phyloP scores from a whole-genome alignment of 148 eudicot species.

The Vaccinium corymbosum region DNA sequence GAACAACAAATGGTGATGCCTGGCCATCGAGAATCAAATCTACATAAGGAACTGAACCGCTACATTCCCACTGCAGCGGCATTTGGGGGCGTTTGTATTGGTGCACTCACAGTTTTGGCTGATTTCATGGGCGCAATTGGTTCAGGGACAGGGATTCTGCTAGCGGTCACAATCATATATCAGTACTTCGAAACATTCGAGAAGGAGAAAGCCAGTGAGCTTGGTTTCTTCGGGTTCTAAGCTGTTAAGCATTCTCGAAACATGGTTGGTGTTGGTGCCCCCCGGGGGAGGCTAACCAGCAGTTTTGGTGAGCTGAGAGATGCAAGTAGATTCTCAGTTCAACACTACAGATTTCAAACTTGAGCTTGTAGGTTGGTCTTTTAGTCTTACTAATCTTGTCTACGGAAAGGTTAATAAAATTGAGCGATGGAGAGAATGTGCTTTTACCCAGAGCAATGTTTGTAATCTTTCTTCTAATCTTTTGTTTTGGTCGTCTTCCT shows the following conservation, averaged over 20 bases:
- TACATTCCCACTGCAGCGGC: conserved; percentile 93
- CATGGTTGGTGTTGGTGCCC: background rate
- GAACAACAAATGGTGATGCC: conserved; percentile 99
- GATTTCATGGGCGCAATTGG: conserved; percentile 98
- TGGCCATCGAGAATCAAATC: conserved; percentile 74
- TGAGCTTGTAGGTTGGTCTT: background rate
- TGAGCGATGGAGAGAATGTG: background rate
- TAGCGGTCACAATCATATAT: conserved; percentile 83
- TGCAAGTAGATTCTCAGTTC: background rate
- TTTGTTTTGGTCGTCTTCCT: background rate
- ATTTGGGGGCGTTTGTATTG: conserved; percentile 84
- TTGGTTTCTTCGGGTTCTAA: conserved; percentile 82
- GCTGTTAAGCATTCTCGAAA: background rate
- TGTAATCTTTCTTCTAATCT: background rate
- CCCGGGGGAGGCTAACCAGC: background rate
- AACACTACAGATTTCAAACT: background rate
- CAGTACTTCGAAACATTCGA: conserved; percentile 87
- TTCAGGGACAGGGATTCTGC: conserved; percentile 79
- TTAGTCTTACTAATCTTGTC: background rate
- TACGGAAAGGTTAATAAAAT: background rate
- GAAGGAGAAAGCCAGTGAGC: conserved; percentile 85
- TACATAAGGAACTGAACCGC: conserved; percentile 86
- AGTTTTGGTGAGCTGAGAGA: conserved; percentile 6
- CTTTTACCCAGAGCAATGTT: background rate
- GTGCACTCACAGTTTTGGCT: conserved; percentile 79